A percentile compares a stretch with the other conserved stretches of the same genome.
phyloP scores from a whole-genome alignment of 2,329 filamentous ascomycete species.

The Sporothrix pallida region DNA sequence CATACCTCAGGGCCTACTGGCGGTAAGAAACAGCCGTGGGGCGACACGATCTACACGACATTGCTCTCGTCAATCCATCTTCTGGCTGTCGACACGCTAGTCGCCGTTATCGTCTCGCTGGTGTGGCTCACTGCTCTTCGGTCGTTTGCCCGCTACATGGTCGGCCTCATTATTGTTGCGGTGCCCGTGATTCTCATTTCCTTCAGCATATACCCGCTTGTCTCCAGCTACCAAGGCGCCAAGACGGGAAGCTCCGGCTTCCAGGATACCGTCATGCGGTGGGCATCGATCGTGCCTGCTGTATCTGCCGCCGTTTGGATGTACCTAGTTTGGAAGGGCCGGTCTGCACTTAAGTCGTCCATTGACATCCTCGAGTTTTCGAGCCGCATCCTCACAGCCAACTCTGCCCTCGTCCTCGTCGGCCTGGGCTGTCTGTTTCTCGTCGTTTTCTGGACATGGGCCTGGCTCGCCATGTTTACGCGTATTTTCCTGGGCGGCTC shows the following conservation, averaged over 20 bases:
- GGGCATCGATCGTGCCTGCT: slow-evolving; percentile 78
- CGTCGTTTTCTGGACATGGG: slow-evolving; percentile 90
- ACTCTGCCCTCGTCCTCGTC: slow-evolving; percentile 80
- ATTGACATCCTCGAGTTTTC: slow-evolving; percentile 92
- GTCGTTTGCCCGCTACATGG: slow-evolving; percentile 85
- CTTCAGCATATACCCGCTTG: slow-evolving; percentile 88
- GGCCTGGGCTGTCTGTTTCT: slow-evolving; percentile 77
- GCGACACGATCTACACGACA: slow-evolving; percentile 93
- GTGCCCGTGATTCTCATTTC: slow-evolving; percentile 86
- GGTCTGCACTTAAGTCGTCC: slow-evolving; percentile 79
- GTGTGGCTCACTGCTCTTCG: slow-evolving; percentile 88
- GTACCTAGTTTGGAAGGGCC: slow-evolving; percentile 80
- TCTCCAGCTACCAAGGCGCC: slow-evolving; percentile 82
- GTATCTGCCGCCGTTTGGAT: slow-evolving; percentile 78
- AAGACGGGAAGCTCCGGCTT: slow-evolving; percentile 72
- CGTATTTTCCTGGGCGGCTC: slow-evolving; percentile 93
- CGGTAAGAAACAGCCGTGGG: slow-evolving; percentile 69
- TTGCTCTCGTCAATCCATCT: slow-evolving; percentile 86
- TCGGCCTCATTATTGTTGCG: slow-evolving; percentile 78
- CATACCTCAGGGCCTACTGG: slow-evolving; percentile 69
- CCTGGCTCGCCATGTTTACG: slow-evolving; percentile 96
- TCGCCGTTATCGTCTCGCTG: slow-evolving; percentile 86
- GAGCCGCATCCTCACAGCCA: slow-evolving; percentile 82
- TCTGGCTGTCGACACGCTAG: slow-evolving; percentile 85
- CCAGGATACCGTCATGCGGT: slow-evolving; percentile 91